Base-by-base conservation (phyloP, 192 early-diverging fungal genomes). In the Kappamyces sp. region DNA sequence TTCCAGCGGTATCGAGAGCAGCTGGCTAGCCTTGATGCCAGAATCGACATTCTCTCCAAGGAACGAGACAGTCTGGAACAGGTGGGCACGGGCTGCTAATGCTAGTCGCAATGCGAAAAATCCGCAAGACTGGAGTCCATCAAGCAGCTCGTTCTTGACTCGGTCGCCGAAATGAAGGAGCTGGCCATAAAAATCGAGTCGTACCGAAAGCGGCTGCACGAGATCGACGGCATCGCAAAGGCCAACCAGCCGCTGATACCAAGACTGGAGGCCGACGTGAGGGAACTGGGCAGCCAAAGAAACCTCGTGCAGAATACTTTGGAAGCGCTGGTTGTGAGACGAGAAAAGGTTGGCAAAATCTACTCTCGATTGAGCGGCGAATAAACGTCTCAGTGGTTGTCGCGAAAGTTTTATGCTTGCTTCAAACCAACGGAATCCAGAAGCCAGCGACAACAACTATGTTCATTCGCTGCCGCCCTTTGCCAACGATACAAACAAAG, bases 401-500 rank as follows among this genome's bases (percentile, higher is more conserved):
- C n/a, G n/a, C n/a, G n/a, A 44, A 44, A 44, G n/a, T 9, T 44
- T n/a, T 9, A 44, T 44, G 8, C 43, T 9, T 44, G 43, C 43
- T 9, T n/a, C 8, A n/a, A 44, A 44, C n/a, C n/a, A 44, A 12
- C 50, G 9, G 54, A 55, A 55, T 6, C 7, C 7, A 4, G 37
- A 55, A 3, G n/a, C 49, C 31, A 70, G 70, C n/a, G 76, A 78
- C 49, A 78, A 82, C 63, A 9, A 49, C 31, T 66, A 76, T 51
- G 58, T 65, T 0, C 74, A 78, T 58, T 78, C 75, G 34, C 62
- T 83, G 43, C 80, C 80, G 41, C 73, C 75, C 2, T 80, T 83
- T 63, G 80, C 80, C 1, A 80, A 78, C 68, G 72, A 49, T 7
- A 41, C 68, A 35, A 83, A 83, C 65, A 83, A 83, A 63, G 60